Conservation (phyloP, 2,329 filamentous ascomycete species). For the Fusarium acutatum region DNA sequence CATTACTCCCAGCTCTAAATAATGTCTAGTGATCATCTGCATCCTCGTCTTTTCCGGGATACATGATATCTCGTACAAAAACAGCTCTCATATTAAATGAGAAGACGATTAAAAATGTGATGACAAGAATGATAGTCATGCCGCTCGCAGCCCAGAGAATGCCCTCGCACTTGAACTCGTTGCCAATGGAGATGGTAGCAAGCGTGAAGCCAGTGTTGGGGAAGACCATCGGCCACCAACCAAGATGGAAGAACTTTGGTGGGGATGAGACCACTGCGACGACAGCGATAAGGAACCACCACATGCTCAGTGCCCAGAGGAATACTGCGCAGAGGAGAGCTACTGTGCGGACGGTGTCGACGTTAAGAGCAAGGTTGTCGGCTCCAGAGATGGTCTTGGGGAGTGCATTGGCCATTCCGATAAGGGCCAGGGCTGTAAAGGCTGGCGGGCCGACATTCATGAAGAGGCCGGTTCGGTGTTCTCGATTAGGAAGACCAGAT, state of each 20-base stretch:
- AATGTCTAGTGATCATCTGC: slow-evolving; percentile 54
- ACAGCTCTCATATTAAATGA: slow-evolving; percentile 57
- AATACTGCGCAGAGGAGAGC: slow-evolving; percentile 62
- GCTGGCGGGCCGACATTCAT: slow-evolving; percentile 80
- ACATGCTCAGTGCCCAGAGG: slow-evolving; percentile 70
- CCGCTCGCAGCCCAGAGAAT: slow-evolving; percentile 59
- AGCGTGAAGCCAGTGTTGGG: slow-evolving; percentile 69
- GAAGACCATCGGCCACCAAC: slow-evolving; percentile 72
- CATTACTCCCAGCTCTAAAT: not conserved
- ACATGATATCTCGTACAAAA: slow-evolving; percentile 63
- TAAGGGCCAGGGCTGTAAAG: slow-evolving; percentile 75
- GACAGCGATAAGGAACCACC: slow-evolving; percentile 61
- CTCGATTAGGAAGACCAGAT: slow-evolving; percentile 64
- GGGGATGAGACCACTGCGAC: slow-evolving; percentile 48
- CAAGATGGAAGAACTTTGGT: slow-evolving; percentile 64
- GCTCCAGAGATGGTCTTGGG: slow-evolving; percentile 57
- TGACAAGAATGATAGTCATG: slow-evolving; percentile 57
- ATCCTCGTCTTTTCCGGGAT: slow-evolving; percentile 64
- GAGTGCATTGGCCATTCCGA: slow-evolving; percentile 66
- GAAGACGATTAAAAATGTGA: slow-evolving; percentile 56
- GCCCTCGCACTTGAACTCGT: slow-evolving; percentile 54
- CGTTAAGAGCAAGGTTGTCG: slow-evolving; percentile 53
- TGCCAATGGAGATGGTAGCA: slow-evolving; percentile 63
- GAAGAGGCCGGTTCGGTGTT: slow-evolving; percentile 75
- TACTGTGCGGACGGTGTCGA: slow-evolving; percentile 55